Base-by-base conservation (phyloP, 768 basidiomycete genomes). In the Hemileccinum rubropunctum region DNA sequence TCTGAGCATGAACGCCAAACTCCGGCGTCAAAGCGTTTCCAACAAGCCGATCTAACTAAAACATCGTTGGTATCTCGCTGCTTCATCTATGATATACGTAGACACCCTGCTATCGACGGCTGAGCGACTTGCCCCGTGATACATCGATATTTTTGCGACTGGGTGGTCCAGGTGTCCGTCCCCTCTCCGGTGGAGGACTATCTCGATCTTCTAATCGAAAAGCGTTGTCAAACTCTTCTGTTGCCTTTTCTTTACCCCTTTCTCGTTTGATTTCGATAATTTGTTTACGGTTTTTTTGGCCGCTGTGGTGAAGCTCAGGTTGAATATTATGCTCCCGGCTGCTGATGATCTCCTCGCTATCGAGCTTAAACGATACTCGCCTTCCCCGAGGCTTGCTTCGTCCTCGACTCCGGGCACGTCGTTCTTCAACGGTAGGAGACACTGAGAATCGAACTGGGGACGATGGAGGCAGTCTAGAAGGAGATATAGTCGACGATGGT, bases 351-450 rank as follows among this genome's bases (percentile, higher is more conserved):
- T 60, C 60, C 37, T 67, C 67, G 20, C 59, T 64, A 27, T 66
- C 66, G n/a, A 80, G 56, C 50, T 65, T 70, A 60, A 86, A 86
- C 11, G 82, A 82, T 2, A 84, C 83, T 20, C 71, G 71, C 50
- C 83, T 73, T 9, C 78, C 82, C 27, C 76, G 65, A 17, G 82
- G 80, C 42, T 67, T 73, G 63, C 82, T 82, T 44, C 78, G 71
- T 26, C 69, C 64, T 21, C 77, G 77, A 53, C 52, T 53, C 23
- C 75, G 55, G 0, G 74, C 70, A 47, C 69, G 70, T 26, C 52
- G 62, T 38, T 56, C 63, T 46, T 55, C 62, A 14, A 61, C 53
- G 40, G 67, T 42, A 17, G 77, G 71, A 23, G 76, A 69, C 4
- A 73, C 71, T 1, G 71, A 71, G n/a, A 56, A 57, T 12, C 47